Evolutionary conservation across 768 basidiomycete species (phyloP), one percentile per base, ranked within the genome.

Genomic region (Calvatia gigantea): DNA sequence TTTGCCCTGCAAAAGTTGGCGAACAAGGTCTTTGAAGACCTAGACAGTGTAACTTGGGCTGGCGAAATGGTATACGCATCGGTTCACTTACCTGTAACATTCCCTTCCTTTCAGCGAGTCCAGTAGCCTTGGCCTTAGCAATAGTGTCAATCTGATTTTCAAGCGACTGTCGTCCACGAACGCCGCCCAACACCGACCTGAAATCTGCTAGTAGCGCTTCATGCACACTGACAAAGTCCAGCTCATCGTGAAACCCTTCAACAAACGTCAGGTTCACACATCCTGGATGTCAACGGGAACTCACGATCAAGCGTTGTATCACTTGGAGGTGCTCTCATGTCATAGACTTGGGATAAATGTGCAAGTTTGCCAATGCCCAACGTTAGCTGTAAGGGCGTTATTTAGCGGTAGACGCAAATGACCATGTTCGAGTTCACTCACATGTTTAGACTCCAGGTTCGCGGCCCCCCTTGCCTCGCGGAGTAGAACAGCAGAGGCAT

Each of bases 331-430:
- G 70, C 69, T 31, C 74, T 72, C 1, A 70, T 70, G 61, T 86
- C 86, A 57, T 90, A 89, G 27, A 94, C 72, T 54, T 91, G 84
- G 1, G 89, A 89, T 12, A 97, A 75, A 62, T 91, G 84, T 0
- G 87, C 75, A 9, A 98, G 80, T 69, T 98, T 98, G 19, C 91
- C 91, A 25, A 98, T 83, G 64, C 93, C 94, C 53, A 95, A 81
- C 82, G 92, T 86, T 43, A 98, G 75, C 95, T 98, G 63, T 47
- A 42, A 2, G 17, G 15, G 48, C 29, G 53, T 35, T 38, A 54
- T 51, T 17, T 50, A 50, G 12, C 17, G 27, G 29, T 11, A 29
- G 45, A 51, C 32, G 38, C 23, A 15, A 41, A 42, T 63, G 75
- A 41, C 31, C 38, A n/a, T 12, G 11, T 17, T 32, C 15, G 19